Base-by-base conservation (phyloP, 306 rosid genomes). In the Cicer bijugum region DNA sequence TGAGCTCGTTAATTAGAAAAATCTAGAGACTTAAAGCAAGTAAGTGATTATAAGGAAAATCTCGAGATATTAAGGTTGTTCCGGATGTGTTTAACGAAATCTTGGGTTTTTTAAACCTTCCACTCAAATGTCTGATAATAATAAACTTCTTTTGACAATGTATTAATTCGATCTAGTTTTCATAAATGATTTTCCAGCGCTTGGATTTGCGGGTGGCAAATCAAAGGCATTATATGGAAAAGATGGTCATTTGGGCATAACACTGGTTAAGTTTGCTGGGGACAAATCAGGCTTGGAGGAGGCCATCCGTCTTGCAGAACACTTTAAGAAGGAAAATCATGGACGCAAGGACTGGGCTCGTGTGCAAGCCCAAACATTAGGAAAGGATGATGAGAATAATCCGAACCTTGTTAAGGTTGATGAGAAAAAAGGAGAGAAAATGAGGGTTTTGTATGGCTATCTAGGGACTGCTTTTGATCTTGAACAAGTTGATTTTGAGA, bases 241-340 rank as follows among this genome's bases (percentile, higher is more conserved):
- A 83, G 99, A 95, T 15, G 99, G 99, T 74, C 99, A 95, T 87
- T 82, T 90, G 87, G 99, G 99, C 70, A 74, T 83, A 58, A 90
- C 93, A 16, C 61, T 95, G 82, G 75, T 95, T 69, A 95, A 90
- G 68, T 95, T 88, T 81, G 70, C 97, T 10, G 93, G 88, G 50
- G 96, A 92, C 56, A 90, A 81, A 59, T 82, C 92, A 12, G 99
- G 99, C 81, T 81, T 95, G 43, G 84, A 88, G 85, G 97, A 89
- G 66, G 97, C 97, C 85, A 75, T 74, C 67, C 89, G 86, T 72
- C 80, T 95, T 85, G 86, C 93, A 9, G 97, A 87, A 59, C 85
- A 84, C 82, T 90, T 92, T 28, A 92, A 82, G 76, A 85, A 75
- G 89, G 96, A 90, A 48, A 89, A 84, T 77, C 97, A 76, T 7